phyloP scores from a whole-genome alignment of 2,329 filamentous ascomycete species.

The Arthrobotrys sphaeroides region DNA sequence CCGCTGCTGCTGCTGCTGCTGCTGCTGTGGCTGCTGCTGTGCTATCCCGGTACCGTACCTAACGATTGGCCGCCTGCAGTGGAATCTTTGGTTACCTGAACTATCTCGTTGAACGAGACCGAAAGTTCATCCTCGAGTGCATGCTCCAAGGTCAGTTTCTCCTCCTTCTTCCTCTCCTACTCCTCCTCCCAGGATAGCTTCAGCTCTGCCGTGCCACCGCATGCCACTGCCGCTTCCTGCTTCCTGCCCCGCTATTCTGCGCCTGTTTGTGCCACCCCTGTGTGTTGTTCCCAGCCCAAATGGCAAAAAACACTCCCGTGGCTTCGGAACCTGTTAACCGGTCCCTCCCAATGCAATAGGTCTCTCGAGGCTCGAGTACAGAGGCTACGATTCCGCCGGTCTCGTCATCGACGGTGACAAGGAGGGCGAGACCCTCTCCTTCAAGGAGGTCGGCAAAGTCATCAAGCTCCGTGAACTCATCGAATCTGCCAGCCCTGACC shows the following conservation, averaged over 20 bases:
- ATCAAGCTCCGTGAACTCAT: conserved; percentile 95
- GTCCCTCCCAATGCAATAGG: conserved; percentile 67
- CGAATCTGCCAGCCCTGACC: conserved; percentile 80
- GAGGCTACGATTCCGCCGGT: conserved; percentile 97
- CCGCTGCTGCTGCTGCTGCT: too few relatives aligned
- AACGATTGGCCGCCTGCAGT: conserved; percentile 65
- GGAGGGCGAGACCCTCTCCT: conserved; percentile 96
- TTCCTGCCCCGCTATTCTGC: conserved; percentile 13
- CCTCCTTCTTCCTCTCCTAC: not conserved
- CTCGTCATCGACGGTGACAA: conserved; percentile 96
- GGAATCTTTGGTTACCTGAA: conserved; percentile 99
- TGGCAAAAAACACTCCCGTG: not conserved
- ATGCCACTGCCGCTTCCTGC: not conserved
- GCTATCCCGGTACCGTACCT: too few relatives aligned
- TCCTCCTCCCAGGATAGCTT: not conserved
- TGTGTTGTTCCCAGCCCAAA: conserved; percentile 10
- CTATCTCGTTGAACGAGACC: conserved; percentile 98
- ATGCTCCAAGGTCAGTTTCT: conserved; percentile 82
- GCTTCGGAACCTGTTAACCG: not conserved
- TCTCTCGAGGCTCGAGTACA: conserved; percentile 94
- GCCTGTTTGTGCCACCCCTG: not conserved
- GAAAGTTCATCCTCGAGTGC: conserved; percentile 94
- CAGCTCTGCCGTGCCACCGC: not conserved
- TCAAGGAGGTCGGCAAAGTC: conserved; percentile 99
- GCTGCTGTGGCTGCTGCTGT: too few relatives aligned